Base-by-base conservation (phyloP, 805 yeast genomes). In the Pichia paraexigua region DNA sequence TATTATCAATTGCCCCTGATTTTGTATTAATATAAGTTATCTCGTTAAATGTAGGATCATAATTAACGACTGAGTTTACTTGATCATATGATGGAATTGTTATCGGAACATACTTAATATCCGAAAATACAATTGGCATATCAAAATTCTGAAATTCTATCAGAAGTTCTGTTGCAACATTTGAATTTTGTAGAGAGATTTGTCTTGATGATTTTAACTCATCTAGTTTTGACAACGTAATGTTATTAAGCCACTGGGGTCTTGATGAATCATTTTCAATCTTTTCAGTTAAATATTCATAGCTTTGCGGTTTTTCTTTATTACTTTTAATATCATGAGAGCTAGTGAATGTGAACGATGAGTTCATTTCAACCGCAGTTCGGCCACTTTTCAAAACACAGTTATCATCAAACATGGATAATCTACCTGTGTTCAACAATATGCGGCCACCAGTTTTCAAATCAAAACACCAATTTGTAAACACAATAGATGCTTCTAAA, bases 201-300 rank as follows among this genome's bases (percentile, higher is more conserved):
- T 40, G 28, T 40, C 27, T 57, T 53, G 22, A 57, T 40, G 50
- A 53, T 53, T 53, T 69, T 68, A 46, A 69, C 59, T 46, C 63
- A 66, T 56, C 78, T 82, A 43, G 84, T 73, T 53, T 72, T 71
- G 13, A 72, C 4, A 45, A 17, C 0, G 85, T 77, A 51, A 86
- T 58, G 44, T 78, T 73, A 60, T 89, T 96, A 11, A 90, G 71
- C 97, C 97, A 91, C 46, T 76, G 79, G 1, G 56, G 58, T 39
- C 56, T 52, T 18, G 58, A 71, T 37, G 62, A 65, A 28, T 55
- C 53, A 51, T 66, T 63, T 12, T 45, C 27, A 20, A 56, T 50
- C 1, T 42, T 47, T 8, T 50, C 47, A 2, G 48, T 9, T 2
- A 43, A 28, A 8, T 25, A 5, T 8, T 44, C 45, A 25, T 24